These are phyloP conservation scores for Austroboletus eburneus DNA, from an alignment of 768 basidiomycete genomes.

Conservation along the genomic window DNA sequence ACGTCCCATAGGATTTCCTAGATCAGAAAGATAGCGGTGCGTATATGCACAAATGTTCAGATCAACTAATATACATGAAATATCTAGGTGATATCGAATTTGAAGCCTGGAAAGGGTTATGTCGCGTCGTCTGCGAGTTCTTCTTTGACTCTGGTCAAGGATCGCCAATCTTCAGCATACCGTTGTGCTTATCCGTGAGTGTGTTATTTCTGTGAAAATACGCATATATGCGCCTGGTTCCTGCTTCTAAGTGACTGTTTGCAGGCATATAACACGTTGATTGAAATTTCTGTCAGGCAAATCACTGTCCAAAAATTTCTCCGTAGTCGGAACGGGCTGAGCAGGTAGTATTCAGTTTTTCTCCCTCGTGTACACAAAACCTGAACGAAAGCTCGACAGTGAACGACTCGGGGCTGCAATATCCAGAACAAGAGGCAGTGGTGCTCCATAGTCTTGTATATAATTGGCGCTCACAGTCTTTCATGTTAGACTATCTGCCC, in stretches of 20 bases:
- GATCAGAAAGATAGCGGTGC: constrained; percentile 21
- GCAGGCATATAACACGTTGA: constrained; percentile 52
- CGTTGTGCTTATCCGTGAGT: constrained; percentile 24
- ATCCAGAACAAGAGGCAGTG: constrained; percentile 43
- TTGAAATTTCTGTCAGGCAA: constrained; percentile 42
- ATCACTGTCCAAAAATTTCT: constrained; percentile 42
- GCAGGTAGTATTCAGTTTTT: constrained; percentile 38
- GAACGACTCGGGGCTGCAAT: constrained; percentile 46
- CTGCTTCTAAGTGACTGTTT: constrained; percentile 12
- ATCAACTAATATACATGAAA: neutral
- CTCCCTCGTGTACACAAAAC: neutral
- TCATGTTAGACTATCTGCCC: constrained; percentile 46
- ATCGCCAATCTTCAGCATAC: constrained; percentile 18
- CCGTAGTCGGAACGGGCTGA: constrained; percentile 40
- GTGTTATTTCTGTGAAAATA: constrained; percentile 5
- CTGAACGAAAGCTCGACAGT: constrained; percentile 25
- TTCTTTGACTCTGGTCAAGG: constrained; percentile 24
- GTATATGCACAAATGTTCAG: neutral
- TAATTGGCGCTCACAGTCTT: neutral
- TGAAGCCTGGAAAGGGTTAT: constrained; percentile 28
- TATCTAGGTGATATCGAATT: constrained; percentile 13
- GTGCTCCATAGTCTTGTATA: neutral
- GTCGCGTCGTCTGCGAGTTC: constrained; percentile 34
- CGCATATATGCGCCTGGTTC: constrained; percentile 27
- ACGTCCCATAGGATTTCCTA: constrained; percentile 21